A percentile compares a stretch with the other conserved stretches of the same genome.
These are phyloP conservation scores for Diutina neorugosa DNA, from an alignment of 1,139 yeast species.

Conservation along the genomic window DNA sequence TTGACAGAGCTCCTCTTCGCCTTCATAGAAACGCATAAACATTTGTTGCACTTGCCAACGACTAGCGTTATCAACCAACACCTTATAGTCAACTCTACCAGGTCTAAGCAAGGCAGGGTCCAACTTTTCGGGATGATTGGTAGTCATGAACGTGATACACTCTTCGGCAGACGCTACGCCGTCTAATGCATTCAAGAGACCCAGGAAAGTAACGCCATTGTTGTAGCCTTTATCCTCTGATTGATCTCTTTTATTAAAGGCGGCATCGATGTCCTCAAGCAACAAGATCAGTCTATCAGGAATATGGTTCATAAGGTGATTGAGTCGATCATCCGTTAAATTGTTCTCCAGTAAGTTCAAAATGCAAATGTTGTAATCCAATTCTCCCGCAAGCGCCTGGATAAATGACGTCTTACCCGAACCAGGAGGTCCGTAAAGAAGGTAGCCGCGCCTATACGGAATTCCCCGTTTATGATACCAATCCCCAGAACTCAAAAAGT, in stretches of 20 bases:
- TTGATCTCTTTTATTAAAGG: slow-evolving; percentile 76
- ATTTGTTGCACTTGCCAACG: slow-evolving; percentile 65
- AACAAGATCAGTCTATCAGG: slow-evolving; percentile 81
- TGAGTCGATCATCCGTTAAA: slow-evolving; percentile 84
- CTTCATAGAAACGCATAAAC: slow-evolving; percentile 82
- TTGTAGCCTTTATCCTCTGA: slow-evolving; percentile 59
- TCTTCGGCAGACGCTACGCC: slow-evolving; percentile 99
- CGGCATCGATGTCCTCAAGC: slow-evolving; percentile 92
- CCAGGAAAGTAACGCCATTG: slow-evolving; percentile 92
- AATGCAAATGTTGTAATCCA: slow-evolving; percentile 91
- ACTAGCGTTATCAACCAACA: slow-evolving; percentile 74
- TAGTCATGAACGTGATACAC: slow-evolving; percentile 93
- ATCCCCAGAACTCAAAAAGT: slow-evolving; percentile 64
- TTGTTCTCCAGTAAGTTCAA: slow-evolving; percentile 83
- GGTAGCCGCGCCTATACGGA: slow-evolving; percentile 91
- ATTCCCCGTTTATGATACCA: slow-evolving; percentile 97
- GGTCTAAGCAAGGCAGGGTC: slow-evolving; percentile 86
- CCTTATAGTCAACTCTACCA: slow-evolving; percentile 85
- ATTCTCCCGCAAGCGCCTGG: slow-evolving; percentile 92
- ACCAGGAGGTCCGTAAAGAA: slow-evolving; percentile 96
- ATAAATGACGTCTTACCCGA: slow-evolving; percentile 93
- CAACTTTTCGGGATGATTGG: slow-evolving; percentile 87
- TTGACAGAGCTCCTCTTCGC: slow-evolving; percentile 46
- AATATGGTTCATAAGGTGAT: slow-evolving; percentile 90
- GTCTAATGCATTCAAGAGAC: slow-evolving; percentile 83